Base-by-base conservation (phyloP, 208 protist species). In the Trypanosoma scelopori region DNA sequence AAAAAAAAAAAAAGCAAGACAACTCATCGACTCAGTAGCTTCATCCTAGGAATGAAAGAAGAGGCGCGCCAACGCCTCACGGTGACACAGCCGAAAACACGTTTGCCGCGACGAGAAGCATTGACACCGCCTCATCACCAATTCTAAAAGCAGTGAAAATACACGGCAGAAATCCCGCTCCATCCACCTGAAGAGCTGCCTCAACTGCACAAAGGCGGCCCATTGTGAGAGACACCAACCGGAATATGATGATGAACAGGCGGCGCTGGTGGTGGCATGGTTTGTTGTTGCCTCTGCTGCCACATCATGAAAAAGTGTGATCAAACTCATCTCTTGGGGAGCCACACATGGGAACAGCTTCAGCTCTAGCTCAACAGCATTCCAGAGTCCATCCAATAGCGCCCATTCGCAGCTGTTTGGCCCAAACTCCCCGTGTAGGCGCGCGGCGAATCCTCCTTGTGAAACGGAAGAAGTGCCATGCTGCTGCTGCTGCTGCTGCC, bases 291-390 rank as follows among this genome's bases (percentile, higher is more conserved):
- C 32, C 32, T 37, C 32, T n/a, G 35, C 18, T 5, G 37, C 12
- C 15, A 45, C 59, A 53, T 57, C 9, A 5, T 25, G 9, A 55
- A 74, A 20, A 5, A 69, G 51, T 32, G 60, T 25, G 23, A 55
- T 46, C 23, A 70, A 30, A 6, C 51, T 48, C 18, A 25, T 61
- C 11, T 58, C 58, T 18, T 18, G 18, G 25, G 61, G 61, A 22
- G 61, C 73, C 18, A 65, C 46, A 45, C 68, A 66, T 23, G 70
- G 67, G 30, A 62, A 23, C 6, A 61, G 9, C 27, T 74, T 67
- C 5, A 70, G 39, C 46, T 79, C 64, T 25, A 61, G 32, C 32
- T 53, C 47, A 15, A 68, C 51, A 15, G 73, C 67, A 23, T 66
- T 53, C 37, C 55, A 57, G 5, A 71, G 6, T 27, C 48, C 55